Evolutionary conservation across 1,284 basidiomycete genomes (phyloP).

Genomic region (Exobasidium rhododendri): DNA sequence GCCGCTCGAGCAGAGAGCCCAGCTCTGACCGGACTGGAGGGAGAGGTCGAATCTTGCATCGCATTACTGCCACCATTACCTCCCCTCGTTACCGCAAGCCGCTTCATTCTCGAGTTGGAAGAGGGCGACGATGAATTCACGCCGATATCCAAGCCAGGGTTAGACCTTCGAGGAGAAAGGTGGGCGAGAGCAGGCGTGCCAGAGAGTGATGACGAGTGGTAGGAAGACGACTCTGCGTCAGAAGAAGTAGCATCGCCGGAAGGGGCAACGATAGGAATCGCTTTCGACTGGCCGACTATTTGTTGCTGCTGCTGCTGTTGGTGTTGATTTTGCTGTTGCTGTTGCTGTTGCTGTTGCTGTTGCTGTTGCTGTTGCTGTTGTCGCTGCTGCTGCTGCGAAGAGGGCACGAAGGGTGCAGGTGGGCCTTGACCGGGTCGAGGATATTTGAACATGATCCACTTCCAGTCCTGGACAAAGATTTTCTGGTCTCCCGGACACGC

Average conservation of each 20-base stretch:
- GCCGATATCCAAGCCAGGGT: background rate
- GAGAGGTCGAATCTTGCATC: constrained; percentile 14
- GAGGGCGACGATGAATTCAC: background rate
- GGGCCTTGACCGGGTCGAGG: constrained; percentile 8
- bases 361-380: no score
- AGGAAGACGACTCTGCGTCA: background rate
- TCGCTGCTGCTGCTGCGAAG: constrained; percentile 8
- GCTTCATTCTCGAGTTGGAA: constrained; percentile 17
- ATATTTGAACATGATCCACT: background rate
- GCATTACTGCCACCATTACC: background rate
- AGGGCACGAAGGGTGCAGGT: constrained; percentile 10
- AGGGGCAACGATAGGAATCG: constrained; percentile 11
- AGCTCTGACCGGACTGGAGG: constrained; percentile 27
- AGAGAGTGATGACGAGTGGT: background rate
- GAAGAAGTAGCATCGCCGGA: background rate
- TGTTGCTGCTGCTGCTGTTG: no score
- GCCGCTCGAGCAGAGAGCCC: constrained; percentile 40
- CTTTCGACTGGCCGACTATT: background rate
- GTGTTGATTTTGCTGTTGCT: no score
- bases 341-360: no score
- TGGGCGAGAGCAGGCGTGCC: constrained; percentile 18
- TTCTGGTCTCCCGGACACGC: no score
- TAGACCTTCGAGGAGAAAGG: constrained; percentile 11
- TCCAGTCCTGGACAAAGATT: background rate
- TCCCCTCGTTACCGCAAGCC: background rate